Base-by-base conservation (phyloP, 306 rosid species). In the Cicer judaicum region DNA sequence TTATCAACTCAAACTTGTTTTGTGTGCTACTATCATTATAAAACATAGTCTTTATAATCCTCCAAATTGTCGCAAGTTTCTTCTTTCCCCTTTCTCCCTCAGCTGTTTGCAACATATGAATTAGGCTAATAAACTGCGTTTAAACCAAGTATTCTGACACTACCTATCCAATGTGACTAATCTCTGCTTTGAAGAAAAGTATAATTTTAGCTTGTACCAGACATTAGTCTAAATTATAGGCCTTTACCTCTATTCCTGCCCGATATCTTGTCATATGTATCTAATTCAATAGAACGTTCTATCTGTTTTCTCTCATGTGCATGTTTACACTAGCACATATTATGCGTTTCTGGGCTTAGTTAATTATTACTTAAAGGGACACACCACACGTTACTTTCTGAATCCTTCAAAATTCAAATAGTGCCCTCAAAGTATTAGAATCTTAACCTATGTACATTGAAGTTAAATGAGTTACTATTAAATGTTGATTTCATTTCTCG, bases 401-500 rank as follows among this genome's bases (percentile, higher is more conserved):
- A 64, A 62, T 64, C 63, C 66, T 38, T 61, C 54, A 66, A 54
- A 64, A 61, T 38, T 61, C 54, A 66, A 54, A 64, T 56, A n/a
- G 54, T n/a, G 12, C 61, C 52, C 16, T 63, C 34, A 3, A 10
- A 75, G 39, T 56, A 56, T 60, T 16, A 60, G 55, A 68, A 72
- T 68, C 10, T 46, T 75, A 36, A 67, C 10, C 34, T 16, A 34
- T 64, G 21, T 29, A 38, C 42, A 11, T 21, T 21, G 5, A 48
- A 18, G 65, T 47, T 78, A 68, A 19, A 56, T 78, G 63, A 56
- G 70, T 59, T 19, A 14, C 44, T 38, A 36, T 66, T 43, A 40
- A 80, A 64, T 69, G 68, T 54, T 82, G 67, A 70, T 78, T 56
- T 72, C 54, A 54, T 48, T 70, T 82, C 78, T 85, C 40, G 40